A percentile compares a stretch with the other conserved stretches of the same genome.
Evolutionary conservation across 2,329 filamentous ascomycete genomes (phyloP).

Genomic region (Sporothrix humicola): DNA sequence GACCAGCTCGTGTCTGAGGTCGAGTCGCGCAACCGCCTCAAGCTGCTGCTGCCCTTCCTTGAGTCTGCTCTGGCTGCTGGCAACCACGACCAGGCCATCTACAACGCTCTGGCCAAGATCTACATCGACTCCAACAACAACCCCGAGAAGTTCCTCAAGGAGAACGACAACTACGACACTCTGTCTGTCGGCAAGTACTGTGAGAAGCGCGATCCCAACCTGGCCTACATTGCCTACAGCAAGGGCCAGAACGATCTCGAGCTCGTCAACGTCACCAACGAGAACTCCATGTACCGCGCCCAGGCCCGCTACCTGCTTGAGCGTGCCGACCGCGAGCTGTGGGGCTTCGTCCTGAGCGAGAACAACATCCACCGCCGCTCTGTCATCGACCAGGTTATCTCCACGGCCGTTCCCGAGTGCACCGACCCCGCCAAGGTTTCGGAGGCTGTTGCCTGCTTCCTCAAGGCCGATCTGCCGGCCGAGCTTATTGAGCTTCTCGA

Average conservation of each 20-base stretch:
- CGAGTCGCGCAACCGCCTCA: slow-evolving; percentile 93
- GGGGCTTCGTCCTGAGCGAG: slow-evolving; percentile 90
- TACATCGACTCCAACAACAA: slow-evolving; percentile 99
- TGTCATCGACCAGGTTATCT: slow-evolving; percentile 93
- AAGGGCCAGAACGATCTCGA: slow-evolving; percentile 98
- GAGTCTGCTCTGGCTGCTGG: slow-evolving; percentile 87
- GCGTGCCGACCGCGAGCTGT: slow-evolving; percentile 86
- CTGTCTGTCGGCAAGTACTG: slow-evolving; percentile 95
- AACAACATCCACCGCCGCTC: slow-evolving; percentile 96
- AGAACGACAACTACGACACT: slow-evolving; percentile 96
- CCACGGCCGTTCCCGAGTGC: slow-evolving; percentile 91
- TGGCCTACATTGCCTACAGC: slow-evolving; percentile 91
- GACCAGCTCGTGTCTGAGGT: slow-evolving; percentile 93
- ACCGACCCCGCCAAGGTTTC: slow-evolving; percentile 94
- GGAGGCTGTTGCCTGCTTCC: slow-evolving; percentile 89
- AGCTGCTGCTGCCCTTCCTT: slow-evolving; percentile 93
- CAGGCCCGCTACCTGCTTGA: slow-evolving; percentile 95
- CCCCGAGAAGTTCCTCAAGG: slow-evolving; percentile 94
- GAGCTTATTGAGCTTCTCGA: slow-evolving; percentile 97
- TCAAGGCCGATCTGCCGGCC: slow-evolving; percentile 85
- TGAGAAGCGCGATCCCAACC: slow-evolving; percentile 95
- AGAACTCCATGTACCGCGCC: slow-evolving; percentile 99
- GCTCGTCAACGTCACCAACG: slow-evolving; percentile 96
- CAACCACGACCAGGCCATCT: slow-evolving; percentile 95
- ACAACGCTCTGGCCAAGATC: slow-evolving; percentile 97